Conservation (phyloP, 2,329 filamentous ascomycete genomes). For the Chrysosporium keratinophilum region DNA sequence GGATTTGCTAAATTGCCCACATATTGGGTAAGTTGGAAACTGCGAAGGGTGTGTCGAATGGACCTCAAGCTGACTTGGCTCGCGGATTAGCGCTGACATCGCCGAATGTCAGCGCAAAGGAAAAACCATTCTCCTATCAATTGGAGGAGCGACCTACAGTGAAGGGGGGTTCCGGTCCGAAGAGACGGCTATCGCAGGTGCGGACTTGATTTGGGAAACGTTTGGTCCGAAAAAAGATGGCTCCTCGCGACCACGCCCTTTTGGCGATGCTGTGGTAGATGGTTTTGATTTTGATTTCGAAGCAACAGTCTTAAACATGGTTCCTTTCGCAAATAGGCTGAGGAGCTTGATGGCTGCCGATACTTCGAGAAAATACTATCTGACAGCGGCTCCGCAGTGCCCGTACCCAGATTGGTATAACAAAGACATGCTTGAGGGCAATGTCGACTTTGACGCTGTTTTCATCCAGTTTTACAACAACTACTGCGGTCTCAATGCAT, state of each 20-base stretch:
- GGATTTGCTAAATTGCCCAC: conserved; percentile 49
- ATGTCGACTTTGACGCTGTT: conserved; percentile 50
- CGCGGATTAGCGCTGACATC: conserved; percentile 32
- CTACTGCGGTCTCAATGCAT: conserved; percentile 51
- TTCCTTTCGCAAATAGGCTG: conserved; percentile 50
- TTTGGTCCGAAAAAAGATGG: conserved; percentile 51
- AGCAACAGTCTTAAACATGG: conserved; percentile 48
- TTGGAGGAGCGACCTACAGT: conserved; percentile 60
- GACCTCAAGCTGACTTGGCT: background rate
- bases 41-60: conserved; percentile 19
- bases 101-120: conserved; percentile 51
- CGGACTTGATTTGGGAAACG: conserved; percentile 57
- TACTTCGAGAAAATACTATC: conserved; percentile 44
- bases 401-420: conserved; percentile 53
- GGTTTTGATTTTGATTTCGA: conserved; percentile 74
- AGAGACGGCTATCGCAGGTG: conserved; percentile 44
- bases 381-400: conserved; percentile 60
- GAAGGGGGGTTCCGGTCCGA: conserved; percentile 55
- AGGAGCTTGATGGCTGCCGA: conserved; percentile 46
- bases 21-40: conserved; percentile 48
- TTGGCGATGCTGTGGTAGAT: conserved; percentile 55
- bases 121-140: conserved; percentile 62
- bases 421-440: conserved; percentile 44
- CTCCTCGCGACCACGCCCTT: conserved; percentile 46
- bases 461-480: conserved; percentile 62